These are phyloP conservation scores for Syzygium jambos DNA, from an alignment of 345 rosid genomes.

Conservation along the genomic window DNA sequence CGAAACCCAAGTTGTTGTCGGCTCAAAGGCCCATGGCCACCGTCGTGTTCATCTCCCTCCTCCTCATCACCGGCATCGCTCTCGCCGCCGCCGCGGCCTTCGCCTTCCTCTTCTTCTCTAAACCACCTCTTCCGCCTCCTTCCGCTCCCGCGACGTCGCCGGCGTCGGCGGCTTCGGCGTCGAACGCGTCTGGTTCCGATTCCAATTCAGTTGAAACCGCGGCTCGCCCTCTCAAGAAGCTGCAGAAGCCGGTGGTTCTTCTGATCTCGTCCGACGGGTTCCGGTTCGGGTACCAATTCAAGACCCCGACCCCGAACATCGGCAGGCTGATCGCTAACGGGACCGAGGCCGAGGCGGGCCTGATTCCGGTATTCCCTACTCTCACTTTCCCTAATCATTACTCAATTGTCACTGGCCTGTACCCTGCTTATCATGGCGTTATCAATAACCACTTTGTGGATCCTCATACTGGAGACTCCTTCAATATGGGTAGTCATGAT, in stretches of 20 bases:
- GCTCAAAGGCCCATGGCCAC: constrained; percentile 18
- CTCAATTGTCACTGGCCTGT: constrained; percentile 89
- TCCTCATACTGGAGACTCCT: constrained; percentile 44
- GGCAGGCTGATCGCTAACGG: constrained; percentile 68
- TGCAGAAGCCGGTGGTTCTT: constrained; percentile 57
- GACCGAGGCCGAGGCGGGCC: constrained; percentile 77
- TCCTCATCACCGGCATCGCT: constrained; percentile 9
- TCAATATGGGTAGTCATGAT: constrained; percentile 72
- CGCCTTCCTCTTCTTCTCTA: constrained; percentile 57
- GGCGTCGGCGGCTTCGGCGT: constrained; percentile 1
- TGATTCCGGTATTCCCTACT: constrained; percentile 85
- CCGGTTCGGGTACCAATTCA: constrained; percentile 91
- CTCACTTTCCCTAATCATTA: constrained; percentile 91
- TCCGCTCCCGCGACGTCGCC: neutral
- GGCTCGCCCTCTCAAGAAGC: constrained; percentile 54
- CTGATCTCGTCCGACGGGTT: constrained; percentile 89
- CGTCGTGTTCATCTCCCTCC: constrained; percentile 41
- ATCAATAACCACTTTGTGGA: constrained; percentile 65
- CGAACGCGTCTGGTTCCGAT: neutral
- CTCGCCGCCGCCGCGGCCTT: constrained; percentile 4
- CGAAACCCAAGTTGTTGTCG: neutral
- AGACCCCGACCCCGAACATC: constrained; percentile 61
- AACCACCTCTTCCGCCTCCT: neutral
- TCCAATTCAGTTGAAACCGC: constrained; percentile 1
- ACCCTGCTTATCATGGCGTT: constrained; percentile 83